These are phyloP conservation scores for Xylariaceae sp. DNA, from an alignment of 2,329 filamentous ascomycete genomes.

Conservation along the genomic window DNA sequence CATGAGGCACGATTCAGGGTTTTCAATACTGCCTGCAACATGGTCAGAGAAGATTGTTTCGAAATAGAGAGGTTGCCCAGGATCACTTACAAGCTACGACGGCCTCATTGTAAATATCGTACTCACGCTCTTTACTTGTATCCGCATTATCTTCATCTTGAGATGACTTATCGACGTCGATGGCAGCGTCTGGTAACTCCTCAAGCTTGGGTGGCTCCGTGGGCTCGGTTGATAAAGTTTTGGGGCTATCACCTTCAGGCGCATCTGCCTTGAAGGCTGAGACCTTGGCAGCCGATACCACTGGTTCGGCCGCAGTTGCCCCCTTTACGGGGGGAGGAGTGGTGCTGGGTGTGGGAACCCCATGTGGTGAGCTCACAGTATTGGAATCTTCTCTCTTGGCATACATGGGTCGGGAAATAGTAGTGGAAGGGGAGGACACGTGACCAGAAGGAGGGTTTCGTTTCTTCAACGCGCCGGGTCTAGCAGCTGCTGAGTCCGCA, in stretches of 20 bases:
- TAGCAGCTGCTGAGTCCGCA: conserved; percentile 72
- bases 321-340: conserved; percentile 56
- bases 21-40: conserved; percentile 79
- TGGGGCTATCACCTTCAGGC: conserved; percentile 74
- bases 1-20: conserved; percentile 92
- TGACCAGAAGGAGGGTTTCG: conserved; percentile 57
- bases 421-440: conserved; percentile 53
- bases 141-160: conserved; percentile 69
- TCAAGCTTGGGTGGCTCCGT: conserved; percentile 58
- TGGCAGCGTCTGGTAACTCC: conserved; percentile 56
- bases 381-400: conserved; percentile 50
- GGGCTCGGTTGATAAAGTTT: conserved; percentile 70
- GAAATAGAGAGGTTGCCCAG: neutral
- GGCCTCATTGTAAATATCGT: conserved; percentile 92
- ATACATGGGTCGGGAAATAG: conserved; percentile 65
- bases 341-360: conserved; percentile 63
- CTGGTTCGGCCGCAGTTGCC: conserved; percentile 41
- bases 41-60: conserved; percentile 32
- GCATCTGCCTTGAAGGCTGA: conserved; percentile 72
- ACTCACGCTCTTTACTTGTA: conserved; percentile 70
- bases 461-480: conserved; percentile 62
- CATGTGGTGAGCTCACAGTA: conserved; percentile 44
- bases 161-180: conserved; percentile 46
- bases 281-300: conserved; percentile 57
- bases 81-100: conserved; percentile 74